phyloP scores from a whole-genome alignment of 495 filamentous ascomycete genomes.

The Lindgomyces ingoldianus region DNA sequence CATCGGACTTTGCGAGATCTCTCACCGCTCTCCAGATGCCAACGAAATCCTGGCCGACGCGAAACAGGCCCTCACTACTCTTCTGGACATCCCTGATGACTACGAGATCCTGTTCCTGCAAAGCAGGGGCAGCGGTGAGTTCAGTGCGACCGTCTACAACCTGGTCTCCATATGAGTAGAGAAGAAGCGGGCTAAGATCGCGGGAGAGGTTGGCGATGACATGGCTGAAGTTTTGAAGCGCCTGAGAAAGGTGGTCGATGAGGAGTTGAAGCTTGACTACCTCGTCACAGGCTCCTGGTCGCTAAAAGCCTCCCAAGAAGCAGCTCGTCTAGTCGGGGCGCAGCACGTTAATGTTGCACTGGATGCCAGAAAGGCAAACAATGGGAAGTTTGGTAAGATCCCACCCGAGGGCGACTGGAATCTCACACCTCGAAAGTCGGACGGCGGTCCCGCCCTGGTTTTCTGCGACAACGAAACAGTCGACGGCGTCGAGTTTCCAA shows the following conservation, averaged over 20 bases:
- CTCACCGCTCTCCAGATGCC: constrained; percentile 80
- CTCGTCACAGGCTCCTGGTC: constrained; percentile 93
- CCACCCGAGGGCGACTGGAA: constrained; percentile 75
- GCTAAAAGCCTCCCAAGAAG: constrained; percentile 87
- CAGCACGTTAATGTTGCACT: constrained; percentile 77
- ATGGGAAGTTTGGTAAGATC: constrained; percentile 87
- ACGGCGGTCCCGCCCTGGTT: constrained; percentile 67
- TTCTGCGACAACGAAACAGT: constrained; percentile 94
- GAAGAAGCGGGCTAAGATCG: constrained; percentile 50
- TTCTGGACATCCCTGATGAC: constrained; percentile 72
- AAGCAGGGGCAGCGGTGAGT: constrained; percentile 78
- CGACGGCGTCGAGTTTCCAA: constrained; percentile 91
- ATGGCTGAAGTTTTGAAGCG: constrained; percentile 58
- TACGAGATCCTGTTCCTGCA: constrained; percentile 84
- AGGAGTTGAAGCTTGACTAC: constrained; percentile 79
- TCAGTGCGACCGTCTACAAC: constrained; percentile 80
- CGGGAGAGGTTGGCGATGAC: constrained; percentile 43
- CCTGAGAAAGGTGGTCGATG: constrained; percentile 62
- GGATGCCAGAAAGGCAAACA: constrained; percentile 67
- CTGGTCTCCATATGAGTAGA: constrained; percentile 80
- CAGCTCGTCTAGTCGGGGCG: constrained; percentile 69
- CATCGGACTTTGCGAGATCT: constrained; percentile 81
- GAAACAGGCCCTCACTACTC: constrained; percentile 45
- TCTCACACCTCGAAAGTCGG: constrained; percentile 60
- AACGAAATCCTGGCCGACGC: constrained; percentile 47